Evolutionary conservation across 2,329 filamentous ascomycete genomes (phyloP).

Genomic region (Nigrospora sphaerica): DNA sequence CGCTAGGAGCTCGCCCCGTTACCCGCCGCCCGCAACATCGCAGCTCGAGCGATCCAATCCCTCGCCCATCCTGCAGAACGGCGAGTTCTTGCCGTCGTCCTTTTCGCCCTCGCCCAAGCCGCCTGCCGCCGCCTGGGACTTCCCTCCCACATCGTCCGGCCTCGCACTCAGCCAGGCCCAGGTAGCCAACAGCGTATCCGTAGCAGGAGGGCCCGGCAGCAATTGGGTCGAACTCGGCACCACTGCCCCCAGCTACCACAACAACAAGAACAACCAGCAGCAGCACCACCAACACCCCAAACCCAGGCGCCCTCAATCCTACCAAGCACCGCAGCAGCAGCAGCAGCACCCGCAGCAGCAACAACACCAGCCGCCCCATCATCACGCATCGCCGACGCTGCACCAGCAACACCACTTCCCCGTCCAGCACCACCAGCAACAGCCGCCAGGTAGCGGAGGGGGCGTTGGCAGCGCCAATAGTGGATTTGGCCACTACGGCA

Average conservation of each 20-base stretch:
- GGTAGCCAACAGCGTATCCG: background rate
- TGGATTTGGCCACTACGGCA: background rate
- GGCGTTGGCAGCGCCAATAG: background rate
- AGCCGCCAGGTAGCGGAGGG: background rate
- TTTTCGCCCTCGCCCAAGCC: conserved; percentile 22
- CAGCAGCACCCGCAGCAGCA: conserved; percentile 3
- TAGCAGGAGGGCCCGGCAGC: background rate
- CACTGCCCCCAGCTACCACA: background rate
- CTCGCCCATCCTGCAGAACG: conserved; percentile 37
- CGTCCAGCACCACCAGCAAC: background rate
- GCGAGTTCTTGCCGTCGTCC: conserved; percentile 36
- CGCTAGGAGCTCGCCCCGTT: conserved; percentile 39
- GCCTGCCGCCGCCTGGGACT: conserved; percentile 19
- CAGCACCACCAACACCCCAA: background rate
- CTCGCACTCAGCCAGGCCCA: conserved; percentile 15
- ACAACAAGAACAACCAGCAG: too few species aligned
- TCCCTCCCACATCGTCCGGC: conserved; percentile 5
- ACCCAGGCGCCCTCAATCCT: conserved; percentile 6
- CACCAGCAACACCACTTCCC: background rate
- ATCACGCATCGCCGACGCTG: background rate
- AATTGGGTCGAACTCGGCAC: background rate
- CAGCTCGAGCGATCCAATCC: conserved; percentile 21
- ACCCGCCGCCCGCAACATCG: conserved; percentile 26
- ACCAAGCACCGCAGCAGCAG: conserved; percentile 1
- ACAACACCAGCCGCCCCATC: background rate